Evolutionary conservation across 23 red algal species (phyloP).

Genomic region (Gracilaria vermiculophylla): DNA sequence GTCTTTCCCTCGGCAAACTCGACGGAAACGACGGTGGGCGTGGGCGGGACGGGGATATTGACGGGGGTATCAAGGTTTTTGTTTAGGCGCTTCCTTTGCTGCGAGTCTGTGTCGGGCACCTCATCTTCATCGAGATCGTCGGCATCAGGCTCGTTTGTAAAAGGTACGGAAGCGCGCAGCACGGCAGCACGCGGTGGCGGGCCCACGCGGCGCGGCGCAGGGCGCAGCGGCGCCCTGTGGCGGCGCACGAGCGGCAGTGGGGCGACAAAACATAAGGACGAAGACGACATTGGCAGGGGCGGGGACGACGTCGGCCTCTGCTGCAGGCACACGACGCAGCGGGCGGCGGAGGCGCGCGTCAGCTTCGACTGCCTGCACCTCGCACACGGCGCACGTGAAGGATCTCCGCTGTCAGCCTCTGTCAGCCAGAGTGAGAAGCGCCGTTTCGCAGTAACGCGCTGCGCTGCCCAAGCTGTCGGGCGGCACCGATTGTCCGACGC

Average conservation of each 20-base stretch:
- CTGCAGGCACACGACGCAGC: too few relatives aligned
- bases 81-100: conserved; percentile 2
- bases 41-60: conserved; percentile 15
- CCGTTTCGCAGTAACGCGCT: too few relatives aligned
- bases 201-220: not conserved
- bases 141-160: not conserved
- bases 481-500: too few relatives aligned
- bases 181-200: not conserved
- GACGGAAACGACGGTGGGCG: conserved; percentile 37
- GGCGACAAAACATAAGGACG: not conserved
- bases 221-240: not conserved
- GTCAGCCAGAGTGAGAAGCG: too few relatives aligned
- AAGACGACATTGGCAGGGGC: not conserved
- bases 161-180: not conserved
- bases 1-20: conserved; percentile 45
- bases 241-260: not conserved
- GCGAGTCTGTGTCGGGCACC: conserved; percentile 20
- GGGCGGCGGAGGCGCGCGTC: too few relatives aligned
- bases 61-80: not conserved
- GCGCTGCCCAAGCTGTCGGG: too few relatives aligned
- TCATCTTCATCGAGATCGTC: conserved; percentile 1
- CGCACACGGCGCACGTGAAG: not conserved
- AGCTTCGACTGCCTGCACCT: not conserved
- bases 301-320: too few relatives aligned
- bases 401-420: not conserved